Percentiles rank a stretch among this genome's conserved stretches.
Evolutionary conservation across 441 rosid genomes (phyloP).

Genomic region (Pelargonium myrrhifolium): DNA sequence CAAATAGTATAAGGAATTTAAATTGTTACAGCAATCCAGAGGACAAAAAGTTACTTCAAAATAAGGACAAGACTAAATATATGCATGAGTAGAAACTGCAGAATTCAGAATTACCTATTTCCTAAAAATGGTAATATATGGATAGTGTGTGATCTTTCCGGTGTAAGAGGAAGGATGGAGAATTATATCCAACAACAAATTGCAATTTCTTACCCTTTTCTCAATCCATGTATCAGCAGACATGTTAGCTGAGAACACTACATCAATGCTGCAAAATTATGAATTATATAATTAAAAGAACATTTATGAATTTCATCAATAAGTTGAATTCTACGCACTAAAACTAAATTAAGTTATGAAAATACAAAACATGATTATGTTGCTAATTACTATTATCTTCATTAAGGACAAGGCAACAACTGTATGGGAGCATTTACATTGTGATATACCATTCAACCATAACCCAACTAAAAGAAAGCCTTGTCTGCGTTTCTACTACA

Average conservation of each 20-base stretch:
- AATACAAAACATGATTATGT: not conserved
- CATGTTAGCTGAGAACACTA: conserved; percentile 67
- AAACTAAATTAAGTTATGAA: not conserved
- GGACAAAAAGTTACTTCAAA: not conserved
- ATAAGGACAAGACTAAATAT: not conserved
- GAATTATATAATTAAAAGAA: conserved; percentile 1
- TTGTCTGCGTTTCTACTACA: not conserved
- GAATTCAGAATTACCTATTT: not conserved
- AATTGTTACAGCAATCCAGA: not conserved
- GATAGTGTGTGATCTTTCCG: not conserved
- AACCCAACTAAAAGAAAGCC: too few relatives aligned
- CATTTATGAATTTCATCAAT: not conserved
- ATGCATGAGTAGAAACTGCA: not conserved
- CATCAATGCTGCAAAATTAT: conserved; percentile 53
- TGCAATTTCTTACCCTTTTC: conserved; percentile 54
- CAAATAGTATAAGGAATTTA: not conserved
- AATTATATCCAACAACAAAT: not conserved
- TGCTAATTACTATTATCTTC: not conserved
- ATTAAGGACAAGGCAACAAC: too few relatives aligned
- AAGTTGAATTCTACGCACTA: not conserved
- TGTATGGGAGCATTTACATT: too few relatives aligned
- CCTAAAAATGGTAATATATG: not conserved
- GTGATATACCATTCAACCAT: too few relatives aligned
- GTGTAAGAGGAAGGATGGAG: not conserved
- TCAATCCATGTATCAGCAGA: conserved; percentile 95